Evolutionary conservation across 2,329 filamentous ascomycete species (phyloP).

Genomic region (Trichoderma harzianum): DNA sequence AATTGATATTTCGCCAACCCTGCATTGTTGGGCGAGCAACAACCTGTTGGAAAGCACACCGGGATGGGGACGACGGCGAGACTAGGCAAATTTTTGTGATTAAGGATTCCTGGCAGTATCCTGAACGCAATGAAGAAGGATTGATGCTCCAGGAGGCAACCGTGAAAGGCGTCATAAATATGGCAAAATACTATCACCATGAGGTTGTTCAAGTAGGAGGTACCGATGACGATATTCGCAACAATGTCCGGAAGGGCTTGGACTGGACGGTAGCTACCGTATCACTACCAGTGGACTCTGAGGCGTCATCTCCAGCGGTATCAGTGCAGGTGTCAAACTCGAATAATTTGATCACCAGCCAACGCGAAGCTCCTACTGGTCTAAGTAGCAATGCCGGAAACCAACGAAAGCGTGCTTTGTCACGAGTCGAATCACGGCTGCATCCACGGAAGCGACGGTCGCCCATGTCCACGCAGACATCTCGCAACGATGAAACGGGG

Average conservation of each 20-base stretch:
- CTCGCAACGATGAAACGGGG: background rate
- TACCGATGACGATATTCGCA: background rate
- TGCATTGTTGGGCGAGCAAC: too few species aligned
- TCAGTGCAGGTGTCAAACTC: too few species aligned
- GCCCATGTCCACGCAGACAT: background rate
- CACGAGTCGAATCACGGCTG: too few species aligned
- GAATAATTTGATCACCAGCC: too few species aligned
- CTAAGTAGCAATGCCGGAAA: too few species aligned
- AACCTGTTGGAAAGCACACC: too few species aligned
- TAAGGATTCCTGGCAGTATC: constrained; percentile 46
- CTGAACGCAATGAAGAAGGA: background rate
- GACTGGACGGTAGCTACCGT: background rate
- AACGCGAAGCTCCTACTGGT: too few species aligned
- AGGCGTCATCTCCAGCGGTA: too few species aligned
- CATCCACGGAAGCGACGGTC: too few species aligned
- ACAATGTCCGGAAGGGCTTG: background rate
- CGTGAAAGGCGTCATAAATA: background rate
- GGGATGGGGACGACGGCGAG: background rate
- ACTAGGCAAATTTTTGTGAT: constrained; percentile 34
- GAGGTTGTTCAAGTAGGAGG: background rate
- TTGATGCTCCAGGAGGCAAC: background rate
- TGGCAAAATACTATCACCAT: background rate
- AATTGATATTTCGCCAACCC: too few species aligned
- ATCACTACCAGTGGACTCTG: background rate
- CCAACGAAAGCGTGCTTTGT: too few species aligned